Conservation (phyloP, 1,139 yeast species). For the Diutina rugosa region DNA sequence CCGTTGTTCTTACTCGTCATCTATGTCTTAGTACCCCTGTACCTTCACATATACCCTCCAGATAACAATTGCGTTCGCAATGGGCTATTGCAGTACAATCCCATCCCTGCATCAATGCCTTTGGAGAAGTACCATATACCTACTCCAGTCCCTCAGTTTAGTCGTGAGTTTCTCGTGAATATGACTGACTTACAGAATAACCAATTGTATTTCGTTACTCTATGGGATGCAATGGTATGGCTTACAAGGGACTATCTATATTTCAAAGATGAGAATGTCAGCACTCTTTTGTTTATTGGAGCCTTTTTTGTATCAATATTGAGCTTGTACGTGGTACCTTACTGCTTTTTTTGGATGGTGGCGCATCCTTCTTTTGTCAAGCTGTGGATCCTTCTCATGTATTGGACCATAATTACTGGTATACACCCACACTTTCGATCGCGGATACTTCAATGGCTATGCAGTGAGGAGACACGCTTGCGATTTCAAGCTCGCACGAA, state of each 20-base stretch:
- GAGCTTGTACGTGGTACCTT: constrained; percentile 21
- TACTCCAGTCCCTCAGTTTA: constrained; percentile 66
- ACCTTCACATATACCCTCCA: constrained; percentile 30
- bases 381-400: constrained; percentile 16
- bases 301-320: constrained; percentile 15
- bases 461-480: constrained; percentile 51
- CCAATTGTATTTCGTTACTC: constrained; percentile 54
- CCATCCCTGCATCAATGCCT: constrained; percentile 39
- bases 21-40: constrained; percentile 60
- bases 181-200: constrained; percentile 78
- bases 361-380: constrained; percentile 17
- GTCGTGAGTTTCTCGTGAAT: constrained; percentile 67
- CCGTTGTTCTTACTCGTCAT: constrained; percentile 45
- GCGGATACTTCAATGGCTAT: constrained; percentile 26
- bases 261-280: constrained; percentile 51
- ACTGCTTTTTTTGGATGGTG: constrained; percentile 16
- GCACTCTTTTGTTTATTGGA: constrained; percentile 37
- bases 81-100: constrained; percentile 23
- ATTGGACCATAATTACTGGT: constrained; percentile 40
- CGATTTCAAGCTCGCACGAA: constrained; percentile 32
- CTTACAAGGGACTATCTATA: constrained; percentile 46
- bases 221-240: constrained; percentile 44
- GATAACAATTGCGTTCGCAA: constrained; percentile 14
- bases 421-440: constrained; percentile 47
- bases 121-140: constrained; percentile 39